Percentiles rank a stretch among this genome's conserved stretches.
These are phyloP conservation scores for Dryas integrifolia DNA, from an alignment of 331 rosid species.

Conservation along the genomic window DNA sequence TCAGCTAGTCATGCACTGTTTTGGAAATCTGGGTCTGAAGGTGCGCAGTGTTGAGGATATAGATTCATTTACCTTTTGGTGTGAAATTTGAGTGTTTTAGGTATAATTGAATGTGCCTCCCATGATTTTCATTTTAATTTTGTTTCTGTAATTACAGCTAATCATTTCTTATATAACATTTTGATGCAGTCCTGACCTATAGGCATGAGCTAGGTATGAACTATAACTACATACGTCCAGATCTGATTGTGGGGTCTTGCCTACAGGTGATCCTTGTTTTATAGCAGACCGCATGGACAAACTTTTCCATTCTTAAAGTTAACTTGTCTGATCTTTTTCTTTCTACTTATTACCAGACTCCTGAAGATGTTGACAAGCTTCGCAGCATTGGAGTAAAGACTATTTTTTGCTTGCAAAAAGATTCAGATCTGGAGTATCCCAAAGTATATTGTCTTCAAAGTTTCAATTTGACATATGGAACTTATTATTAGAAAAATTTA, in stretches of 20 bases:
- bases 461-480: slow-evolving; percentile 10
- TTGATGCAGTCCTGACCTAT: slow-evolving; percentile 76
- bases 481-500: neutral
- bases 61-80: neutral
- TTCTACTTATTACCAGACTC: slow-evolving; percentile 50
- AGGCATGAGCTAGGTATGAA: slow-evolving; percentile 93
- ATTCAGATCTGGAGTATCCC: slow-evolving; percentile 95
- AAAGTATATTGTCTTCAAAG: slow-evolving; percentile 11
- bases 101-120: neutral
- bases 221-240: slow-evolving; percentile 80
- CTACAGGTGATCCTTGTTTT: slow-evolving; percentile 63
- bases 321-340: slow-evolving; percentile 4
- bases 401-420: slow-evolving; percentile 83
- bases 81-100: neutral
- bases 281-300: slow-evolving; percentile 2
- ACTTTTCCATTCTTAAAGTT: slow-evolving; percentile 12
- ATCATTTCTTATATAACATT: slow-evolving; percentile 28
- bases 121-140: neutral
- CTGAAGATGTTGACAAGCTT: slow-evolving; percentile 84
- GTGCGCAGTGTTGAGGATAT: no score
- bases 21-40: neutral
- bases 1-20: no score
- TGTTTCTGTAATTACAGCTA: slow-evolving; percentile 16
- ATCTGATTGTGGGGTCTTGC: slow-evolving; percentile 95
- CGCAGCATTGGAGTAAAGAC: slow-evolving; percentile 84